Evolutionary conservation across 2,329 filamentous ascomycete species (phyloP).

Genomic region (Colletotrichum acutatum): DNA sequence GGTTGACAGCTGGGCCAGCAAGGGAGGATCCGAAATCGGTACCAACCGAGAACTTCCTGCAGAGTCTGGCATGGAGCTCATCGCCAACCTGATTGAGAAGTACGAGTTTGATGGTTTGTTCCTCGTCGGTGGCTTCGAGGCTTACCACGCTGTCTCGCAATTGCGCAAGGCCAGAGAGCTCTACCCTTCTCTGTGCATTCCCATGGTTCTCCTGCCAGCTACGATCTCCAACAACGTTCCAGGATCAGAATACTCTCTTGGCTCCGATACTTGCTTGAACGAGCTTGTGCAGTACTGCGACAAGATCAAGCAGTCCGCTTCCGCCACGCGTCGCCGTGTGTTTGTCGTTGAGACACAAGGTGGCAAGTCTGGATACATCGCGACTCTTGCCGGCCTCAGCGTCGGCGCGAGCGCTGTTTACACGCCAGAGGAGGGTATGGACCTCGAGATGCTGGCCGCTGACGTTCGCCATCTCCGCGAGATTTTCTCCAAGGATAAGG

Average conservation of each 20-base stretch:
- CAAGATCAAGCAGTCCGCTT: slow-evolving; percentile 96
- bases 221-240: slow-evolving; percentile 99
- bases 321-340: slow-evolving; percentile 89
- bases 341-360: slow-evolving; percentile 99
- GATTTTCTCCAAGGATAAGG: slow-evolving; percentile 85
- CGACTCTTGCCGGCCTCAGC: slow-evolving; percentile 88
- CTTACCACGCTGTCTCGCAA: slow-evolving; percentile 91
- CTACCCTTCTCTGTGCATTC: slow-evolving; percentile 90
- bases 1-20: slow-evolving; percentile 94
- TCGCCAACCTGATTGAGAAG: slow-evolving; percentile 84
- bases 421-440: slow-evolving; percentile 95
- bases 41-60: slow-evolving; percentile 94
- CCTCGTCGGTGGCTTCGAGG: slow-evolving; percentile 94
- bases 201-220: slow-evolving; percentile 90
- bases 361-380: slow-evolving; percentile 92
- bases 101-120: slow-evolving; percentile 94
- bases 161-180: slow-evolving; percentile 82
- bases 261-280: slow-evolving; percentile 96
- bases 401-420: slow-evolving; percentile 95
- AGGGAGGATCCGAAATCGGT: slow-evolving; percentile 96
- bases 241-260: slow-evolving; percentile 95
- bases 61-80: slow-evolving; percentile 84
- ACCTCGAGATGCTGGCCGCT: slow-evolving; percentile 88
- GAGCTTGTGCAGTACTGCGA: slow-evolving; percentile 95
- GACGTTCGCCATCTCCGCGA: slow-evolving; percentile 92